A percentile compares a stretch with the other conserved stretches of the same genome.
phyloP scores from a whole-genome alignment of 495 filamentous ascomycete genomes.

The Rhizodiscina lignyota region DNA sequence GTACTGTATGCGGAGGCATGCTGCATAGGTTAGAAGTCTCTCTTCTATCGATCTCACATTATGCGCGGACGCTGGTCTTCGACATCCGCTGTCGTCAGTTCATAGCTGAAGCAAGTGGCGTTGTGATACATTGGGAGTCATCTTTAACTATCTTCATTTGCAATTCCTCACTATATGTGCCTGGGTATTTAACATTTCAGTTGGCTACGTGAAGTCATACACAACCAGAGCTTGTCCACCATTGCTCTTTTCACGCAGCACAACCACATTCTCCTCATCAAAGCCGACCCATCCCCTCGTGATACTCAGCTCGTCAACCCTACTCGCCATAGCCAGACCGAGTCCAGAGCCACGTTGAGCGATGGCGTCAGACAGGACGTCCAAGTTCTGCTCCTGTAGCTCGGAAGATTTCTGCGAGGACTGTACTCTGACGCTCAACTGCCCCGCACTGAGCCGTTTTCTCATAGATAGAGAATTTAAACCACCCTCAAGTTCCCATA shows the following conservation, averaged over 20 bases:
- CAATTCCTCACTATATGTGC: too few relatives aligned
- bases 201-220: conserved; percentile 86
- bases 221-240: conserved; percentile 63
- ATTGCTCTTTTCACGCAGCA: conserved; percentile 52
- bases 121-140: too few relatives aligned
- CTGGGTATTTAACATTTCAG: too few relatives aligned
- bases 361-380: conserved; percentile 4
- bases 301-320: conserved; percentile 14
- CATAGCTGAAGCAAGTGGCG: too few relatives aligned
- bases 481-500: conserved; percentile 91
- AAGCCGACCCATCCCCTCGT: conserved; percentile 65
- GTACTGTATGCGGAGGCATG: too few relatives aligned
- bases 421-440: conserved; percentile 38
- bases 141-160: too few relatives aligned
- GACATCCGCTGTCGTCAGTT: too few relatives aligned
- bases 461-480: too few relatives aligned
- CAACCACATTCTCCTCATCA: conserved; percentile 83
- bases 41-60: too few relatives aligned
- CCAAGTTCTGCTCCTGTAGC: conserved; percentile 10
- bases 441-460: conserved; percentile 20
- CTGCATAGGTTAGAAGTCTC: too few relatives aligned
- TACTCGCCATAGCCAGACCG: conserved; percentile 9
- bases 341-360: conserved; percentile 6
- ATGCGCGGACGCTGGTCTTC: too few relatives aligned
- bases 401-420: conserved; percentile 18